phyloP scores from a whole-genome alignment of 176 grass and related monocot genomes.

The Triticum turgidum region DNA sequence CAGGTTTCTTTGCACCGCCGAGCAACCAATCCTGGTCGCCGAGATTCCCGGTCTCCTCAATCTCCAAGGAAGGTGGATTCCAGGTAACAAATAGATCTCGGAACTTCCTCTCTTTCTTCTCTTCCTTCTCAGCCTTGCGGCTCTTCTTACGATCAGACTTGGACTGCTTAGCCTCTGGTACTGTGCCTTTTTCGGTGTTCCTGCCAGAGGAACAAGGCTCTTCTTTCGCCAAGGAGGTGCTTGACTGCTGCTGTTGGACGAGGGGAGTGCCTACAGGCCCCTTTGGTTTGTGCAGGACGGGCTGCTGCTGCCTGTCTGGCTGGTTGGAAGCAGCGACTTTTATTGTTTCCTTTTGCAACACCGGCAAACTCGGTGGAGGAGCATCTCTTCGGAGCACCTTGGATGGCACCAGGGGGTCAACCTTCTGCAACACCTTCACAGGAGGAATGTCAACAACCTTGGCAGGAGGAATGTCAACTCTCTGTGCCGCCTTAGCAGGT shows the following conservation, averaged over 20 bases:
- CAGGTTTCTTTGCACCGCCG: constrained; percentile 21
- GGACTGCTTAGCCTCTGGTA: constrained; percentile 16
- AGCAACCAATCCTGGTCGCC: constrained; percentile 42
- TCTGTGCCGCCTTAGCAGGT: not conserved
- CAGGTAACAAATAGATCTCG: constrained; percentile 50
- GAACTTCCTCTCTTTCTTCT: constrained; percentile 51
- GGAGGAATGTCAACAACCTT: not conserved
- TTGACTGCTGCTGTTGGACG: not conserved
- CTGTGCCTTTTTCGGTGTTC: not conserved
- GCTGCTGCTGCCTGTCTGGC: not conserved
- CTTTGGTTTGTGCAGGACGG: not conserved
- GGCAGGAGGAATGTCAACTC: not conserved
- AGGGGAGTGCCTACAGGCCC: not conserved
- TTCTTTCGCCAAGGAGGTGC: constrained; percentile 2
- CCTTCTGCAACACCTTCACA: not conserved
- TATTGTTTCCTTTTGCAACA: not conserved
- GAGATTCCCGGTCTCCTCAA: not conserved
- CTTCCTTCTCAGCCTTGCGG: constrained; percentile 46
- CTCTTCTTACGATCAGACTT: constrained; percentile 41
- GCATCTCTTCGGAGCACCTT: constrained; percentile 22
- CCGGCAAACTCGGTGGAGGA: not conserved
- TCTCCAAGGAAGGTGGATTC: constrained; percentile 25
- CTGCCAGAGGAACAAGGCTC: constrained; percentile 41
- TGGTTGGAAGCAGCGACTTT: not conserved
- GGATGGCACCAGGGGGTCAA: not conserved